phyloP scores from a whole-genome alignment of 164 flowering plant genomes.

The Piper longum region DNA sequence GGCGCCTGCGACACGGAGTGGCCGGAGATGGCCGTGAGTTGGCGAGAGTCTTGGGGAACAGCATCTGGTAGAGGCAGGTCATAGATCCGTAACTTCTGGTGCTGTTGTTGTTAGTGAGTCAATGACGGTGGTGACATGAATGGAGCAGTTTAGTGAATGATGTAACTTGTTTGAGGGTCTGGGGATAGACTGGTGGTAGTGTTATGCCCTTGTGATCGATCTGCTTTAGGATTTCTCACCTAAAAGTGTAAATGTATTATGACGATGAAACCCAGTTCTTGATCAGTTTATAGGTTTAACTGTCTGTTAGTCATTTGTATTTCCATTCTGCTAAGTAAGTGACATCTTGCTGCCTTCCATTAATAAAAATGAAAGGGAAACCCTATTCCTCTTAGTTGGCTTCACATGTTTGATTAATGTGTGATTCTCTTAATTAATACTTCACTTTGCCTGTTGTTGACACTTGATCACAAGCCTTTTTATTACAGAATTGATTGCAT shows the following conservation, averaged over 20 bases:
- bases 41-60: constrained; percentile 4
- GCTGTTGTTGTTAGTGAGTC: not conserved
- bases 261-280: too few species aligned
- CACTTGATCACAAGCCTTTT: too few species aligned
- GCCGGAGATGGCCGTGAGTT: not conserved
- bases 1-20: constrained; percentile 21
- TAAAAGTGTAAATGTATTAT: too few species aligned
- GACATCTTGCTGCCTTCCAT: too few species aligned
- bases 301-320: not conserved
- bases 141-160: too few species aligned
- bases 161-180: not conserved
- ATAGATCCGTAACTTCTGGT: not conserved
- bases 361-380: too few species aligned
- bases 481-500: too few species aligned
- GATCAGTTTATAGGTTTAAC: not conserved
- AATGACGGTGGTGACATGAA: not conserved
- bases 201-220: not conserved
- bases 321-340: not conserved
- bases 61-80: constrained; percentile 10
- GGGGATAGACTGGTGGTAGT: not conserved
- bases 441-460: too few species aligned
- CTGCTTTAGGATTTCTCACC: too few species aligned
- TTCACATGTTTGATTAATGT: too few species aligned
- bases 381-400: not conserved
- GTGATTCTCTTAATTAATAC: too few species aligned